A percentile compares a stretch with the other conserved stretches of the same genome.
phyloP scores from a whole-genome alignment of 345 rosid species.

The Lepidium africanum region DNA sequence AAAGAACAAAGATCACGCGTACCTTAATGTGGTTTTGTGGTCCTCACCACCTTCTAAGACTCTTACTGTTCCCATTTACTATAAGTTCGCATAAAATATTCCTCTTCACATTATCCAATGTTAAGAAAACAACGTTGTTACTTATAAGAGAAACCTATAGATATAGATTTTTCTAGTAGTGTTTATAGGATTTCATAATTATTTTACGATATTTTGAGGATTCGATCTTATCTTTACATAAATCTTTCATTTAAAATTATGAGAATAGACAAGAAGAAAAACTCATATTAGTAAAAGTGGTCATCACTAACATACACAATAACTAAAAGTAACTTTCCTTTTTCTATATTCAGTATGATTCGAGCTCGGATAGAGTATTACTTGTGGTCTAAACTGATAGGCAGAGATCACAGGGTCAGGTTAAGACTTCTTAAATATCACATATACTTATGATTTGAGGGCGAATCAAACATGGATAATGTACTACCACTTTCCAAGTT shows the following conservation, averaged over 20 bases:
- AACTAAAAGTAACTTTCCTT: background rate
- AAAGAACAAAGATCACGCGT: conserved; percentile 18
- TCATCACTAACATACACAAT: background rate
- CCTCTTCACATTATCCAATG: conserved; percentile 3
- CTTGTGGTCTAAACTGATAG: too few relatives aligned
- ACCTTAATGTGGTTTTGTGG: conserved; percentile 28
- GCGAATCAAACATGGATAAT: too few relatives aligned
- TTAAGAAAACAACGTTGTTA: conserved; percentile 5
- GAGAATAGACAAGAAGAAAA: background rate
- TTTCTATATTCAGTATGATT: too few relatives aligned
- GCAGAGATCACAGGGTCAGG: too few relatives aligned
- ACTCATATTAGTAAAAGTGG: background rate
- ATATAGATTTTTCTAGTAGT: background rate
- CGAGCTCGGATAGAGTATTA: too few relatives aligned
- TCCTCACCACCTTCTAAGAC: conserved; percentile 19
- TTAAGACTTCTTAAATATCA: too few relatives aligned
- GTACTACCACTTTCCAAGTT: too few relatives aligned
- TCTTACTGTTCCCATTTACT: background rate
- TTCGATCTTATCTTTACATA: background rate
- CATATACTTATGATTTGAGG: too few relatives aligned
- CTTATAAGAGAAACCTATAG: background rate
- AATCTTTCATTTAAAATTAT: background rate
- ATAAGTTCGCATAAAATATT: conserved; percentile 4
- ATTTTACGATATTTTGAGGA: background rate
- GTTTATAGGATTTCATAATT: background rate